phyloP scores from a whole-genome alignment of 371 early-diverging fungal genomes.

The Sporodiniella umbellata region DNA sequence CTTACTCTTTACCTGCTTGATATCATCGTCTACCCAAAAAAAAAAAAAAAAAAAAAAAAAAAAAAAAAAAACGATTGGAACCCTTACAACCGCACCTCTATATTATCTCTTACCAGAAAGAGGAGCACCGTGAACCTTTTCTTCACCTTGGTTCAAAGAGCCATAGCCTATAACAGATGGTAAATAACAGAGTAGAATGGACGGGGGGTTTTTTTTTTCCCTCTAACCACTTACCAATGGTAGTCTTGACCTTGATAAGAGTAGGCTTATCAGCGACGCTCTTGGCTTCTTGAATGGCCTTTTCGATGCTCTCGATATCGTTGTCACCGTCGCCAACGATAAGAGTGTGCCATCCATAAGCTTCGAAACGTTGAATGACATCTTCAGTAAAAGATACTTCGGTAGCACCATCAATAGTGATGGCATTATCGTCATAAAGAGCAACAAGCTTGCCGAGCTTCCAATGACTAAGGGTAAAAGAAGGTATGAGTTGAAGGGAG shows the following conservation, averaged over 20 bases:
- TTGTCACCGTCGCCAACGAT: constrained; percentile 82
- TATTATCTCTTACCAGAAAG: constrained; percentile 56
- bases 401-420: constrained; percentile 95
- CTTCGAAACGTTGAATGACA: constrained; percentile 83
- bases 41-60: no score
- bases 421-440: constrained; percentile 97
- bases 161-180: constrained; percentile 62
- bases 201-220: no score
- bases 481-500: neutral
- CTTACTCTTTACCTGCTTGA: constrained; percentile 81
- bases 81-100: no score
- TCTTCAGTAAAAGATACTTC: constrained; percentile 94
- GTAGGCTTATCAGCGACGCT: constrained; percentile 84
- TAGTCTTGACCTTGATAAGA: constrained; percentile 83
- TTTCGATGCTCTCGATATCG: constrained; percentile 69
- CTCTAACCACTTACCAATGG: constrained; percentile 69
- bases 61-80: no score
- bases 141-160: constrained; percentile 83
- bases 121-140: constrained; percentile 90
- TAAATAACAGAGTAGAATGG: constrained; percentile 11
- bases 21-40: constrained; percentile 66
- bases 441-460: constrained; percentile 94
- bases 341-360: constrained; percentile 94
- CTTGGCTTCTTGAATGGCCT: constrained; percentile 81
- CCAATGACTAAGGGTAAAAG: constrained; percentile 69